Evolutionary conservation across 1,284 basidiomycete genomes (phyloP).

Genomic region (Ceratobasidium sp.): DNA sequence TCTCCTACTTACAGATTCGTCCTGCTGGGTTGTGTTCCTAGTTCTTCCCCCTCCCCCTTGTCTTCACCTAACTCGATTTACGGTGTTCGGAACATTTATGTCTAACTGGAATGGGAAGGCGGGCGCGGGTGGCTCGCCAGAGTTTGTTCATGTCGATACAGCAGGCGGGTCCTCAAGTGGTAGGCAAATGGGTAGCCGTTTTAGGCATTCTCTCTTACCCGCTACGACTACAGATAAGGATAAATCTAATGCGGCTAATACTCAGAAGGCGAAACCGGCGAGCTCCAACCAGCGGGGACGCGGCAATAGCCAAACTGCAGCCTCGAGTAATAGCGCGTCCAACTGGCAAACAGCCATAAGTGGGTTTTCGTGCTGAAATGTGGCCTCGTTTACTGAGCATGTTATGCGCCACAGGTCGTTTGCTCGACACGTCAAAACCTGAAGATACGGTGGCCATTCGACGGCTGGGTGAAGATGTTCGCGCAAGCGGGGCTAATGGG

Average conservation of each 20-base stretch:
- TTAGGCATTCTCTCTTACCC: not conserved
- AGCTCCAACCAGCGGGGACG: slow-evolving; percentile 22
- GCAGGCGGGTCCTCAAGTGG: slow-evolving; percentile 21
- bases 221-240: not conserved
- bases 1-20: slow-evolving; percentile 7
- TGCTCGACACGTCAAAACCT: slow-evolving; percentile 31
- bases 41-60: not conserved
- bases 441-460: slow-evolving; percentile 29
- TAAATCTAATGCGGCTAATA: slow-evolving; percentile 13
- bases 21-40: slow-evolving; percentile 18
- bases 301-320: slow-evolving; percentile 12
- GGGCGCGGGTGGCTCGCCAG: not conserved
- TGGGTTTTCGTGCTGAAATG: not conserved
- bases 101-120: slow-evolving; percentile 17
- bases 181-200: not conserved
- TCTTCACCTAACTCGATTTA: slow-evolving; percentile 1
- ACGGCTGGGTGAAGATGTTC: slow-evolving; percentile 37
- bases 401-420: not conserved
- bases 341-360: slow-evolving; percentile 31
- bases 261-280: not conserved
- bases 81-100: slow-evolving; percentile 16
- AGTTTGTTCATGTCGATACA: slow-evolving; percentile 35
- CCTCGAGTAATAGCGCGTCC: slow-evolving; percentile 22
- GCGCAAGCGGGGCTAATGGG: slow-evolving; percentile 29
- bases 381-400: not conserved